phyloP scores from a whole-genome alignment of 1,139 yeast genomes.

The Sugiyamaella xylanicola region DNA sequence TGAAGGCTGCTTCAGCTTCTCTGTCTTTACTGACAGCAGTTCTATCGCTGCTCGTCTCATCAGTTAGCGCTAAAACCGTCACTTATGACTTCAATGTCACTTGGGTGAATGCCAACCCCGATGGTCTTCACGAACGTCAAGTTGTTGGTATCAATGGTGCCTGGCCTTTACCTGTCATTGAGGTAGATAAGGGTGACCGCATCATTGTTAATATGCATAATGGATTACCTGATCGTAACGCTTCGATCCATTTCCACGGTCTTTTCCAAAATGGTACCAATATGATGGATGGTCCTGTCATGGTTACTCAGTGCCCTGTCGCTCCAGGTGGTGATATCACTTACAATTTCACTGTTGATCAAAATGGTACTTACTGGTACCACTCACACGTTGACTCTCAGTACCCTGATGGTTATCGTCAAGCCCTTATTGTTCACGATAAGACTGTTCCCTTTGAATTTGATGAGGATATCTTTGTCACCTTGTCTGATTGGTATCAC shows the following conservation, averaged over 20 bases:
- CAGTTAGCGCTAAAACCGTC: conserved; percentile 57
- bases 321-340: conserved; percentile 71
- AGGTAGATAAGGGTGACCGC: conserved; percentile 76
- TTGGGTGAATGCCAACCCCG: conserved; percentile 74
- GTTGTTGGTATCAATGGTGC: conserved; percentile 79
- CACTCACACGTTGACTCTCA: conserved; percentile 87
- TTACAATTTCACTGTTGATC: conserved; percentile 80
- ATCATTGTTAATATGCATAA: conserved; percentile 68
- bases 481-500: conserved; percentile 87
- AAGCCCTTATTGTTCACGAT: conserved; percentile 69
- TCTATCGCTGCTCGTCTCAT: conserved; percentile 11
- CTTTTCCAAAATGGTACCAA: conserved; percentile 72
- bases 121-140: conserved; percentile 64
- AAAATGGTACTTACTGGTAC: conserved; percentile 91
- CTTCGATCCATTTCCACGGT: conserved; percentile 91
- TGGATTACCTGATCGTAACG: conserved; percentile 60
- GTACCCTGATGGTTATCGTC: conserved; percentile 92
- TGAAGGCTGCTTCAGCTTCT: conserved; percentile 17
- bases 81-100: conserved; percentile 72
- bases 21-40: conserved; percentile 21
- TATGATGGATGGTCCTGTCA: conserved; percentile 87
- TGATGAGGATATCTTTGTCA: conserved; percentile 73
- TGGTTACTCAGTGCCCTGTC: conserved; percentile 86
- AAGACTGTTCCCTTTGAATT: conserved; percentile 56
- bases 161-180: conserved; percentile 83